phyloP scores from a whole-genome alignment of 805 yeast species.

The Wickerhamomyces canadensis region DNA sequence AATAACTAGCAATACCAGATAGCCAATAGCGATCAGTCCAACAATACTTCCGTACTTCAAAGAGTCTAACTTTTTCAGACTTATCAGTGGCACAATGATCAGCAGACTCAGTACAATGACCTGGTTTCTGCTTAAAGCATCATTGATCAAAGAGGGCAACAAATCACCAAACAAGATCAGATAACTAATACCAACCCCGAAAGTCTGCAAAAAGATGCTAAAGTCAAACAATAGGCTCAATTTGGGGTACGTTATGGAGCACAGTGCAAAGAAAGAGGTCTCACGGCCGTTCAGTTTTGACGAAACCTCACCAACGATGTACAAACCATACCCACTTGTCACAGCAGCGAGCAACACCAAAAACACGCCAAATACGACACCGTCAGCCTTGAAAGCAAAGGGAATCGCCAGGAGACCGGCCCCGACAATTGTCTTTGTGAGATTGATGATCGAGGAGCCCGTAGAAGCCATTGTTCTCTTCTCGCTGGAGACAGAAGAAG shows the following conservation, averaged over 20 bases:
- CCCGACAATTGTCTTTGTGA: conserved; percentile 74
- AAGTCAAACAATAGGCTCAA: conserved; percentile 65
- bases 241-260: conserved; percentile 68
- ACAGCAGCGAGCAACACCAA: conserved; percentile 57
- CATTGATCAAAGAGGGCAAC: conserved; percentile 57
- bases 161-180: conserved; percentile 73
- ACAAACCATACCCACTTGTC: conserved; percentile 65
- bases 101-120: conserved; percentile 45
- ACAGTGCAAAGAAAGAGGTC: conserved; percentile 68
- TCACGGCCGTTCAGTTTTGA: conserved; percentile 45
- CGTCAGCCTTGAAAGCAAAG: conserved; percentile 63
- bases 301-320: conserved; percentile 55
- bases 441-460: conserved; percentile 55
- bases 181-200: conserved; percentile 71
- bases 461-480: conserved; percentile 23
- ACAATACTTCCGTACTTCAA: conserved; percentile 67
- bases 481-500: too few relatives aligned
- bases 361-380: conserved; percentile 49
- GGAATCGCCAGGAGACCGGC: conserved; percentile 80
- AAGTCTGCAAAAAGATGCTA: conserved; percentile 72
- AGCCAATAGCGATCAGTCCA: conserved; percentile 61
- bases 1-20: conserved; percentile 51
- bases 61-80: conserved; percentile 57
- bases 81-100: conserved; percentile 59
- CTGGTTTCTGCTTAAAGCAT: conserved; percentile 24